Evolutionary conservation across 2,329 filamentous ascomycete genomes (phyloP).

Genomic region (Macrophomina tecta): DNA sequence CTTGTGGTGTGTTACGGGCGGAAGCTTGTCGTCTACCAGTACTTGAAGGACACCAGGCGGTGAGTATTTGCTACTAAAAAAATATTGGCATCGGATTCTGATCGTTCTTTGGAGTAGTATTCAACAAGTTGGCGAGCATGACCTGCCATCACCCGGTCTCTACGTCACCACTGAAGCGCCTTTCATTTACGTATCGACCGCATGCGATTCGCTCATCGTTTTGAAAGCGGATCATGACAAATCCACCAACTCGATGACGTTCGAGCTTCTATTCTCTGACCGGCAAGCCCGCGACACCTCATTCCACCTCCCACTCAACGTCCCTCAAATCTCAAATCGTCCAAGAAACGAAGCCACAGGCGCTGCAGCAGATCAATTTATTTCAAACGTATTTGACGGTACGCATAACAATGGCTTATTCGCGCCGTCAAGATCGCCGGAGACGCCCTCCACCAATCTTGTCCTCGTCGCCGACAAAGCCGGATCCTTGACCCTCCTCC

Average conservation of each 20-base stretch:
- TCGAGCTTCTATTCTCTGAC: constrained; percentile 40
- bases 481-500: constrained; percentile 39
- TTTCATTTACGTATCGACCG: constrained; percentile 61
- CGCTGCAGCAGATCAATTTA: neutral
- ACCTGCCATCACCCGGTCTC: constrained; percentile 56
- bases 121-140: constrained; percentile 37
- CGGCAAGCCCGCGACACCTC: constrained; percentile 38
- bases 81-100: neutral
- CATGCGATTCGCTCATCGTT: constrained; percentile 59
- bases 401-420: constrained; percentile 2
- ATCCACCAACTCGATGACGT: constrained; percentile 5
- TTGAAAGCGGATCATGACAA: constrained; percentile 42
- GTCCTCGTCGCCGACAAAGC: constrained; percentile 44
- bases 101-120: neutral
- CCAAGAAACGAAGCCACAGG: neutral
- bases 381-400: neutral
- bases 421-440: neutral
- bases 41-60: constrained; percentile 30
- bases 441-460: constrained; percentile 29
- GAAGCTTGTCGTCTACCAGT: constrained; percentile 39
- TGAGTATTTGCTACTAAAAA: constrained; percentile 4
- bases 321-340: constrained; percentile 18
- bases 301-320: constrained; percentile 35
- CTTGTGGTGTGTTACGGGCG: constrained; percentile 38
- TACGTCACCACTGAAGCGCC: constrained; percentile 55